Evolutionary conservation across 169 alveolate genomes (phyloP).

Genomic region (Perkinsus marinus): DNA sequence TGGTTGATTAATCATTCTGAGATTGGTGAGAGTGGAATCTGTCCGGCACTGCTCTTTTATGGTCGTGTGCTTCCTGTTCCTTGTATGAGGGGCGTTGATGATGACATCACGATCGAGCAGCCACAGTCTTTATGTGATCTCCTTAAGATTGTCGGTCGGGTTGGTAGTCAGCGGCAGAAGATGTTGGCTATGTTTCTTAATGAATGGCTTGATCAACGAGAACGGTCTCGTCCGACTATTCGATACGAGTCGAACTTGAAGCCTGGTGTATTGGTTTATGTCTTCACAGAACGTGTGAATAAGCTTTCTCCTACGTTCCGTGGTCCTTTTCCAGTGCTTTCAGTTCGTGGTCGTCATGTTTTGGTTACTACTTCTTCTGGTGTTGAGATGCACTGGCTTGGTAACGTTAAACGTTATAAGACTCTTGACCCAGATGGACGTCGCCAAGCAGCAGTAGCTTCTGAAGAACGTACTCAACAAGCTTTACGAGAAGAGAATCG

Average conservation of each 20-base stretch:
- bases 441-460: no score
- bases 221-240: background rate
- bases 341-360: background rate
- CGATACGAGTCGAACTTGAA: background rate
- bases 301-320: background rate
- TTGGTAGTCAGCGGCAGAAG: background rate
- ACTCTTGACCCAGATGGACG: background rate
- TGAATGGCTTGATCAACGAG: background rate
- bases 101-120: background rate
- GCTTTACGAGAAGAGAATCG: no score
- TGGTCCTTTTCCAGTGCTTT: background rate
- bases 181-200: background rate
- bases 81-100: background rate
- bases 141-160: background rate
- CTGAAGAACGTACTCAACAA: no score
- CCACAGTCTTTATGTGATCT: background rate
- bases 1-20: background rate
- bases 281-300: background rate
- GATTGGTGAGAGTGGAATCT: background rate
- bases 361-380: background rate
- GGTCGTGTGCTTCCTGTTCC: background rate
- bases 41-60: background rate
- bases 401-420: background rate
- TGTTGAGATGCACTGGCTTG: background rate
- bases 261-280: background rate